phyloP scores from a whole-genome alignment of 2,329 filamentous ascomycete species.

The Ascochyta fabae region DNA sequence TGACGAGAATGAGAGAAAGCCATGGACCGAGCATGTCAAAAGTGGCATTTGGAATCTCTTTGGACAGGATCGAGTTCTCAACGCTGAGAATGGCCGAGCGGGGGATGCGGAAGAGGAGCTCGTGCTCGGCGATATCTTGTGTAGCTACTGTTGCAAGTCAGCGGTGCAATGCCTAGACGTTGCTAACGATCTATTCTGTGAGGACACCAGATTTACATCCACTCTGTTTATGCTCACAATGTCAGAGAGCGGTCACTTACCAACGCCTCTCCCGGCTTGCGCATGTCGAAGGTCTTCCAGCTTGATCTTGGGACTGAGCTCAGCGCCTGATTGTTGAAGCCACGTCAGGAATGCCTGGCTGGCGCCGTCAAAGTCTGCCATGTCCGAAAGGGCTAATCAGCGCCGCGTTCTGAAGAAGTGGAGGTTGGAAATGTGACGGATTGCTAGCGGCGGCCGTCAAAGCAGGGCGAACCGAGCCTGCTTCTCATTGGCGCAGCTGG shows the following conservation, averaged over 20 bases:
- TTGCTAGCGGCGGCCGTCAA: constrained; percentile 23
- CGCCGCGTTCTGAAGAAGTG: constrained; percentile 9
- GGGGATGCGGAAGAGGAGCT: constrained; percentile 81
- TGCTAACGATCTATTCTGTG: neutral
- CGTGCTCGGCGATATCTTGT: constrained; percentile 73
- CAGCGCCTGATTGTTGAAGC: constrained; percentile 61
- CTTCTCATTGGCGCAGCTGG: constrained; percentile 27
- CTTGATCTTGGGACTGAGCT: constrained; percentile 63
- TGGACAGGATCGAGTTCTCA: constrained; percentile 72
- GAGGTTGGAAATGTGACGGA: constrained; percentile 29
- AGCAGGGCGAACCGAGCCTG: constrained; percentile 29
- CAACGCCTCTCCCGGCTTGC: constrained; percentile 67
- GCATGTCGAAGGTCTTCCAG: constrained; percentile 63
- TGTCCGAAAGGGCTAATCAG: constrained; percentile 12
- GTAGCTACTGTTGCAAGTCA: constrained; percentile 66
- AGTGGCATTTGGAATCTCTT: constrained; percentile 53
- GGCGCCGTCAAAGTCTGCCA: constrained; percentile 50
- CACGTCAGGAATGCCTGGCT: constrained; percentile 63
- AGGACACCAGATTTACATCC: neutral
- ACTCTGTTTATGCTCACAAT: neutral
- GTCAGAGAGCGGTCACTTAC: constrained; percentile 54
- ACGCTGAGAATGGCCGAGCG: constrained; percentile 72
- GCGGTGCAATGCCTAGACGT: neutral
- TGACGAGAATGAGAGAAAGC: constrained; percentile 72
- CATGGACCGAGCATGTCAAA: constrained; percentile 53